Evolutionary conservation across 2,329 filamentous ascomycete species (phyloP), one percentile per base, ranked within the genome.

Genomic region (Graphilbum ipis-grandicollis): DNA sequence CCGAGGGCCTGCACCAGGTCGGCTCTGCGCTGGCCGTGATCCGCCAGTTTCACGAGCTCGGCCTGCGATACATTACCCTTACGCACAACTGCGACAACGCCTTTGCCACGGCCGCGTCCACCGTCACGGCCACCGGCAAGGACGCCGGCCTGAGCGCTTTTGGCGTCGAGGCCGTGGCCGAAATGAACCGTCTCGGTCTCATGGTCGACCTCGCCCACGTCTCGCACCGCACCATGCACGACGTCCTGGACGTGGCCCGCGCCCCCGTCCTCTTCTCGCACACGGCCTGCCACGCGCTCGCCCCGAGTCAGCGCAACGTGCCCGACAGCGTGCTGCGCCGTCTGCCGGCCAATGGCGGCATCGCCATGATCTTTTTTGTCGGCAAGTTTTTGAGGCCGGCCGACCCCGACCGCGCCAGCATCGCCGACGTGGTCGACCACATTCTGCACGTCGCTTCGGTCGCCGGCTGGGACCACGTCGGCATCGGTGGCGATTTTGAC

Each of bases 401-500:
- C 3, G 15, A 39, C 31, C 38, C 38, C 5, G 25, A 23, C 4
- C 5, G 6, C 10, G 34, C 38, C 12, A 14, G 3, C 8, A 17
- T 39, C 19, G 30, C 36, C 5, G 19, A 15, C 39, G 81, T 93
- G 1, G 83, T 75, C 1, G 66, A 75, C 42, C 86, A 94, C 53
- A 79, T 94, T 42, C 64, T 71, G 43, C 67, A 94, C 50, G 85
- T 94, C 44, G 86, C 82, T 1, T 63, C 81, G 34, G 57, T 79
- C 19, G 83, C 93, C 41, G 86, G 88, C 2, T 94, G 79, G 48
- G 79, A 86, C 28, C 70, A 93, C 51, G 83, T 94, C 9, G 88
- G 86, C 0, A 57, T 94, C 14, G 88, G 86, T 28, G 84, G 79
- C 34, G 86, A 94, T 52, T 93, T 85, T 51, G 85, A 93, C 51